Evolutionary conservation across 2,329 filamentous ascomycete genomes (phyloP), one percentile per base, ranked within the genome.

Genomic region (Sclerotinia sclerotiorum): DNA sequence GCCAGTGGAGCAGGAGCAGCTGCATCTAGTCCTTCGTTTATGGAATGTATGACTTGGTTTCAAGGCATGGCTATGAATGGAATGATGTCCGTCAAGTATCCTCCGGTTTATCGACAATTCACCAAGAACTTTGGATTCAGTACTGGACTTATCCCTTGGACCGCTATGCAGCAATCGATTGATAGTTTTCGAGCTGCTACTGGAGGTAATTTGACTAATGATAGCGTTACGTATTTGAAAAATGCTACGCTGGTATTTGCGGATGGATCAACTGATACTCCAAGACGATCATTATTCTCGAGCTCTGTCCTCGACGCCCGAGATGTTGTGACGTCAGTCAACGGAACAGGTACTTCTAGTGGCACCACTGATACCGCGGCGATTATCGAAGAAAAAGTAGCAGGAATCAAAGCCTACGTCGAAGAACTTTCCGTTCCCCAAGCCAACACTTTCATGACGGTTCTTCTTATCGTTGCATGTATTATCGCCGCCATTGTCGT

Each of bases 371-470:
- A 55, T 72, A 71, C 68, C 62, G 76, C 42, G 74, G 78, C 68
- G 67, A 71, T 52, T 61, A 76, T 87, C 44, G 80, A 83, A 54
- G 74, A 82, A 21, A 81, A 83, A 3, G 91, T 97, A 46, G 84
- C 86, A 60, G 92, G 93, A 65, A 90, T 98, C 75, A 86, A 94
- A 78, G 91, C 87, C 42, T 97, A 90, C 76, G 90, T 89, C n/a
- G 88, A 97, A 77, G 84, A 94, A 77, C 85, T 97, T 68, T 88
- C 87, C 55, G 93, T 98, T 65, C 95, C 95, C 24, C 87, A 91
- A 73, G 88, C 91, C 61, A 97, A 97, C 81, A 93, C 93, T 1
- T 98, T 98, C 82, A 97, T 99, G 94, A 97, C 93, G 0, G 89
- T 97, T 5, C 85, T 98, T 1, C 83, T 98, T 64, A 83, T 97